A percentile compares a stretch with the other conserved stretches of the same genome.
These are phyloP conservation scores for Syncephalastrum contaminatum DNA, from an alignment of 371 early-diverging fungal species.

Conservation along the genomic window DNA sequence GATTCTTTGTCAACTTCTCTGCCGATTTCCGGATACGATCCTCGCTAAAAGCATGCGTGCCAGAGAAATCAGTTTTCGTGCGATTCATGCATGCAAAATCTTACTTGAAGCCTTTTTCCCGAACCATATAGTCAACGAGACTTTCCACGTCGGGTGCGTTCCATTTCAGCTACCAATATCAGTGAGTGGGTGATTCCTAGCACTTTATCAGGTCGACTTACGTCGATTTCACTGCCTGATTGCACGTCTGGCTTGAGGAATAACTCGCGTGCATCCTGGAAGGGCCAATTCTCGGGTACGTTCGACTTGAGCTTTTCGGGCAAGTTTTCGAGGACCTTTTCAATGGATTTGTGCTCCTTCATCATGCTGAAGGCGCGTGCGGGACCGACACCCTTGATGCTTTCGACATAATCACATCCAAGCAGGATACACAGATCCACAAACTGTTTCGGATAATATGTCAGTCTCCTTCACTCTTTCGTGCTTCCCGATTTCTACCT, in stretches of 20 bases:
- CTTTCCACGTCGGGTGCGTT: constrained; percentile 87
- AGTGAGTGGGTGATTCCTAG: background rate
- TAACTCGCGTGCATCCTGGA: constrained; percentile 87
- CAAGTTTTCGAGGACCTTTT: constrained; percentile 78
- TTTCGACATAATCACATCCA: constrained; percentile 99
- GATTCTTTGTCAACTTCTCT: constrained; percentile 76
- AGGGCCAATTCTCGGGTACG: constrained; percentile 91
- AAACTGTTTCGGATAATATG: constrained; percentile 65
- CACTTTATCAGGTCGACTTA: constrained; percentile 6
- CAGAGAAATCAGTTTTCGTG: background rate
- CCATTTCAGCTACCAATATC: constrained; percentile 73
- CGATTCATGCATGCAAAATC: background rate
- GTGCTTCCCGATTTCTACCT: constrained; percentile 41
- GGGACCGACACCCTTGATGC: constrained; percentile 97
- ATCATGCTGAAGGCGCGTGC: constrained; percentile 89
- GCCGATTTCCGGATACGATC: constrained; percentile 89
- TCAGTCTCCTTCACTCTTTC: background rate
- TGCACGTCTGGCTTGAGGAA: constrained; percentile 84
- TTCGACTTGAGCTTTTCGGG: constrained; percentile 71
- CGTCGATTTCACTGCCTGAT: constrained; percentile 65
- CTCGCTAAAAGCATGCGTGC: constrained; percentile 57
- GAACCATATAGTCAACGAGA: constrained; percentile 88
- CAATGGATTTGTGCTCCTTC: constrained; percentile 87
- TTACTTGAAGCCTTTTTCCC: constrained; percentile 95
- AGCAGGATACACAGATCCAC: constrained; percentile 99